phyloP scores from a whole-genome alignment of 2,329 filamentous ascomycete species.

The Phyllosticta ampelicida region DNA sequence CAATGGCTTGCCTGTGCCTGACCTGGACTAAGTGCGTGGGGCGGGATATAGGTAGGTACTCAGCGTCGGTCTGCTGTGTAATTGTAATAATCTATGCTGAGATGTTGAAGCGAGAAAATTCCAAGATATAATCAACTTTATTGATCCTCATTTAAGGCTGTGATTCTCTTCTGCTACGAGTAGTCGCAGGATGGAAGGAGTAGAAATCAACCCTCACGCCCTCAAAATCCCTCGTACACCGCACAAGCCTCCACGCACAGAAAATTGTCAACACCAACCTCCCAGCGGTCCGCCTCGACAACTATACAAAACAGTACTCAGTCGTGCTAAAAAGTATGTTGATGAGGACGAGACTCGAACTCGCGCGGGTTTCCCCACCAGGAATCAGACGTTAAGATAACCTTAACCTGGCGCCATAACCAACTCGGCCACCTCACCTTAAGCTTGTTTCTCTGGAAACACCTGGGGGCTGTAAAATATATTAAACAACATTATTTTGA shows the following conservation, averaged over 20 bases:
- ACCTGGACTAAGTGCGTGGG: slow-evolving; percentile 40
- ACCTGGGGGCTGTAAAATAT: too few relatives aligned
- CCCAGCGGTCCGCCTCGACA: background rate
- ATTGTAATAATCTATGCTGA: background rate
- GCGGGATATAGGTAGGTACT: background rate
- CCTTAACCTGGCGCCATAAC: slow-evolving; percentile 12
- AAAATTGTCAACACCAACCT: background rate
- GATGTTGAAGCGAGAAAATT: background rate
- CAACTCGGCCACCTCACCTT: slow-evolving; percentile 12
- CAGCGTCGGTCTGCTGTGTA: background rate
- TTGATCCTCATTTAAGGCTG: too few relatives aligned
- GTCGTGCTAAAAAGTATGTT: background rate
- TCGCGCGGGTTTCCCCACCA: slow-evolving; percentile 10
- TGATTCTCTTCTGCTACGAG: too few relatives aligned
- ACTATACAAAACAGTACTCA: background rate
- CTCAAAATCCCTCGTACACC: too few relatives aligned
- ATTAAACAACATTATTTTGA: too few relatives aligned
- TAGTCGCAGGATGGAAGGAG: too few relatives aligned
- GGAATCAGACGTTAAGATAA: slow-evolving; percentile 8
- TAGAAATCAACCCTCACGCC: too few relatives aligned
- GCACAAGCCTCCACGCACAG: background rate
- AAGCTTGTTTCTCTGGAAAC: too few relatives aligned
- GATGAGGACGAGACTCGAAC: slow-evolving; percentile 11
- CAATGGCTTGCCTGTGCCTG: slow-evolving; percentile 66
- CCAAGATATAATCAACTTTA: too few relatives aligned